Evolutionary conservation across 805 yeast species (phyloP).

Genomic region (Tetrapisispora namnaoensis): DNA sequence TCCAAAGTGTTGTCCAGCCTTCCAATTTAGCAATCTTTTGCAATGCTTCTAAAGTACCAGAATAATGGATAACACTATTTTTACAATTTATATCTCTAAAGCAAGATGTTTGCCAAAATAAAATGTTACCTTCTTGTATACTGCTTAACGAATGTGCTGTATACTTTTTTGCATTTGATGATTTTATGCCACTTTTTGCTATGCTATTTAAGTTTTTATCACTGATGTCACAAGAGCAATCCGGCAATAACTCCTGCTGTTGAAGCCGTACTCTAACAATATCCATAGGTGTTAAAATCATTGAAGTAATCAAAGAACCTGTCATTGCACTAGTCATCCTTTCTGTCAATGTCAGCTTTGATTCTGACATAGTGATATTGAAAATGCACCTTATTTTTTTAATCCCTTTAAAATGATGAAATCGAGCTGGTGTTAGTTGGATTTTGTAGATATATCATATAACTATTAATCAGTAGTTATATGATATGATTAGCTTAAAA

Average conservation of each 20-base stretch:
- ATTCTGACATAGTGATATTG: slow-evolving; percentile 1
- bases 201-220: not conserved
- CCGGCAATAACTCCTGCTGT: slow-evolving; percentile 57
- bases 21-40: slow-evolving; percentile 55
- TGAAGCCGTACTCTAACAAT: slow-evolving; percentile 69
- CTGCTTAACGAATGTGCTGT: not conserved
- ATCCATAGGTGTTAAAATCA: slow-evolving; percentile 71
- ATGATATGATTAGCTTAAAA: no score
- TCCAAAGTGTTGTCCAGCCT: slow-evolving; percentile 72
- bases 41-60: slow-evolving; percentile 71
- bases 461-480: no score
- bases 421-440: no score
- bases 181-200: not conserved
- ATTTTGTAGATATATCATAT: no score
- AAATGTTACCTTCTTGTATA: slow-evolving; percentile 3
- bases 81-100: slow-evolving; percentile 26
- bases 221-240: slow-evolving; percentile 26
- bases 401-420: not conserved
- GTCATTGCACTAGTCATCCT: slow-evolving; percentile 71
- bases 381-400: not conserved
- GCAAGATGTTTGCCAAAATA: slow-evolving; percentile 29
- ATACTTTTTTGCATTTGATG: not conserved
- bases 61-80: slow-evolving; percentile 29
- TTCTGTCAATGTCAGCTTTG: slow-evolving; percentile 33
- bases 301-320: slow-evolving; percentile 64